Base-by-base conservation (phyloP, 2,329 filamentous ascomycete genomes). In the Xylariaceae sp. region DNA sequence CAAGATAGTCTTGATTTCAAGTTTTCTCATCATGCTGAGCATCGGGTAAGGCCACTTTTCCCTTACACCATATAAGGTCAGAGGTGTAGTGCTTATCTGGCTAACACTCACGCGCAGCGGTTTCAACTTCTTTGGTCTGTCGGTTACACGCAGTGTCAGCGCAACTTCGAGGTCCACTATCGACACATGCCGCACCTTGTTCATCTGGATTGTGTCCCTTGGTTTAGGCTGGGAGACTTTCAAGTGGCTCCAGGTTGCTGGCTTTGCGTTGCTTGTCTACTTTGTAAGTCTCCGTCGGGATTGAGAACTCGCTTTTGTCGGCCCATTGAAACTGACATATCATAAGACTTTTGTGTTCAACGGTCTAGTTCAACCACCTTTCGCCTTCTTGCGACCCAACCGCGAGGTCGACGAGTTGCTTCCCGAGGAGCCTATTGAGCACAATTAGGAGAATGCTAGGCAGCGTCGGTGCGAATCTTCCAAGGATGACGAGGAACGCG, bases 61-160 rank as follows among this genome's bases (percentile, higher is more conserved):
- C 58, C 57, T 53, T 33, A 41, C 14, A 17, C 38, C 15, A 36
- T 10, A n/a, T 14, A 12, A 12, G 18, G 11, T 32, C 30, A 47
- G 31, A 7, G 11, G 35, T 42, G 12, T 39, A 5, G 19, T 11
- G 14, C 31, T 27, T 18, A 44, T n/a, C 42, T 45, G 39, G 47
- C 58, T 62, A 50, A 66, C 51, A 55, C 48, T 50, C 5, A 47
- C 53, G 2, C 12, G 6, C 55, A 95, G 90, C 56, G 91, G 92
- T 47, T 99, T 97, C 81, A 99, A 99, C 73, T 99, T 95, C 76
- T 99, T 99, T 69, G 94, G 94, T 7, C 81, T 99, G 10, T 94
- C 89, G 1, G 92, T 99, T 9, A 99, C 94, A 1, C 83, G 89
- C 52, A 85, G 73, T 54, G 90, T 99, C 58, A 95, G 88, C 55